Evolutionary conservation across 2,329 filamentous ascomycete species (phyloP).

Genomic region (Emmonsiellopsis sp.): DNA sequence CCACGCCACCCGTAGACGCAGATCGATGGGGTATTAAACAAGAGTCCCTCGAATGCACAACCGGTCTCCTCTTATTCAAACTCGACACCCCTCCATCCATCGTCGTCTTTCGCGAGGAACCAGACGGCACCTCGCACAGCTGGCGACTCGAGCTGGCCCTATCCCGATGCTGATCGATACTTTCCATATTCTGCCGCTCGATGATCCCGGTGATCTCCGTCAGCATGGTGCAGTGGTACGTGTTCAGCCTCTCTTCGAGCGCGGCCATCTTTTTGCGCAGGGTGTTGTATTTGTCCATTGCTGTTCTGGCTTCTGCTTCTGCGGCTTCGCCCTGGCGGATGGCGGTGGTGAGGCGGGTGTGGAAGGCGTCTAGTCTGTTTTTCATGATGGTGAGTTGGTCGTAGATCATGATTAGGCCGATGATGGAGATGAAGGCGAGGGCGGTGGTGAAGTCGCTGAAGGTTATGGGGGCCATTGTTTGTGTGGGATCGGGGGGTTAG

Average conservation of each 20-base stretch:
- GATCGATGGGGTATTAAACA: not conserved
- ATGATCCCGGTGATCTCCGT: not conserved
- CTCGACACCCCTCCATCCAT: not conserved
- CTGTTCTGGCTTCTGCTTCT: not conserved
- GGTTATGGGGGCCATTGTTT: not conserved
- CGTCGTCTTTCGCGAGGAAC: not conserved
- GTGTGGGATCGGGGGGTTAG: not conserved
- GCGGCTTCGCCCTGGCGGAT: not conserved
- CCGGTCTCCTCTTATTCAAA: no score
- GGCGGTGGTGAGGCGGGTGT: not conserved
- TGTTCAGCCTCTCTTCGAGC: not conserved
- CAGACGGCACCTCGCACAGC: not conserved
- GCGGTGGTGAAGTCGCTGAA: slow-evolving; percentile 1
- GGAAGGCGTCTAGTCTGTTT: not conserved
- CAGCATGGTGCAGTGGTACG: not conserved
- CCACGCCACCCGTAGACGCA: not conserved
- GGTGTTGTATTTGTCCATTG: not conserved
- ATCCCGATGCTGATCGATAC: not conserved
- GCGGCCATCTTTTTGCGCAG: not conserved
- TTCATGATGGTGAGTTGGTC: not conserved
- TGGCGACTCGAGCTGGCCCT: not conserved
- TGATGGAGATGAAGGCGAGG: not conserved
- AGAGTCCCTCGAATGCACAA: no score
- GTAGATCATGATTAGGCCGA: slow-evolving; percentile 3
- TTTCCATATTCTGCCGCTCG: not conserved